Percentiles rank a stretch among this genome's conserved stretches.
Conservation (phyloP, 2,329 filamentous ascomycete genomes). For the Trichoderma guizhouense region DNA sequence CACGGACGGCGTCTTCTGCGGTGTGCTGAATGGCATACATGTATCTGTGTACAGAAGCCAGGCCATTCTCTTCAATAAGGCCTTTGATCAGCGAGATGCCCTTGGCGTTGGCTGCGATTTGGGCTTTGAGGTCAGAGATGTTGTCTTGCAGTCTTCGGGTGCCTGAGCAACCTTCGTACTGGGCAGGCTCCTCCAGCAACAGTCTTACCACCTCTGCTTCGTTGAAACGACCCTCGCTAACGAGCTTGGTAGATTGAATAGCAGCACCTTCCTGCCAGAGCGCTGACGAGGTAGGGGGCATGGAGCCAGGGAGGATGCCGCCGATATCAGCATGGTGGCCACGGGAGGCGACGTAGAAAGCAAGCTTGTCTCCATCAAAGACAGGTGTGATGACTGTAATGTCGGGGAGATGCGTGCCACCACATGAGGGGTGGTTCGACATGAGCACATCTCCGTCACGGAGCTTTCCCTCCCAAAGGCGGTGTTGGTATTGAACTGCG, state of each 20-base stretch:
- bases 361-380: constrained; percentile 41
- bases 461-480: constrained; percentile 58
- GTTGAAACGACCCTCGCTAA: constrained; percentile 73
- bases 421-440: constrained; percentile 34
- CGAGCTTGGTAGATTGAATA: constrained; percentile 66
- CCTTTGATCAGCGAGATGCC: constrained; percentile 72
- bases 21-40: constrained; percentile 42
- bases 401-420: constrained; percentile 39
- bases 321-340: constrained; percentile 55
- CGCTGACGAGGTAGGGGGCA: constrained; percentile 71
- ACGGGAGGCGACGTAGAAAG: constrained; percentile 58
- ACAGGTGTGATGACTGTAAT: constrained; percentile 38
- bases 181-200: constrained; percentile 68
- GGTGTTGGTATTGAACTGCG: constrained; percentile 65
- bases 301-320: constrained; percentile 75
- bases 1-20: constrained; percentile 62
- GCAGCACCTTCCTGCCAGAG: constrained; percentile 63
- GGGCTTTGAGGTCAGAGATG: constrained; percentile 80
- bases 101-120: constrained; percentile 82
- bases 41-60: constrained; percentile 65
- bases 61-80: constrained; percentile 70
- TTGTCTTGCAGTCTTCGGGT: constrained; percentile 80
- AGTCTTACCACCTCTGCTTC: constrained; percentile 71
- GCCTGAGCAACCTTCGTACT: constrained; percentile 72
- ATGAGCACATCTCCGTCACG: constrained; percentile 36